phyloP scores from a whole-genome alignment of 2,329 filamentous ascomycete species.

The Pseudogymnoascus sp. region DNA sequence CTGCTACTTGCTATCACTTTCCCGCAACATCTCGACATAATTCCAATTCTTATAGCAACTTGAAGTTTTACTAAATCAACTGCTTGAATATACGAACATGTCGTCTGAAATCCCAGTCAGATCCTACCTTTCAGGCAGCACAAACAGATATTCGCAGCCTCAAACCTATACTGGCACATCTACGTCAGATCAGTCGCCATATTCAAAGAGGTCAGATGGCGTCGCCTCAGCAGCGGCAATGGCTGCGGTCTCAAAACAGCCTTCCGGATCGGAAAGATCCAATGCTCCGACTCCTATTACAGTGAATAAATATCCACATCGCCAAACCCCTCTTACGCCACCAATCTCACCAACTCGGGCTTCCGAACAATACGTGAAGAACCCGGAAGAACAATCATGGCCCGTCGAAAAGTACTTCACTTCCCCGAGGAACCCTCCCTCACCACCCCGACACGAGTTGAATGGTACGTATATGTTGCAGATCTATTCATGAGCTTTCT shows the following conservation, averaged over 20 bases:
- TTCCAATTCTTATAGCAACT: not conserved
- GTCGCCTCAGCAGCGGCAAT: not conserved
- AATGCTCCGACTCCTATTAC: not conserved
- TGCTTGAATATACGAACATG: conserved; percentile 5
- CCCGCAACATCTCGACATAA: conserved; percentile 1
- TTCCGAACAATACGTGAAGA: not conserved
- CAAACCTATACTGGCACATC: not conserved
- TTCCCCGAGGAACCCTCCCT: not conserved
- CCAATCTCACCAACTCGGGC: conserved; percentile 3
- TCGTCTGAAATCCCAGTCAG: conserved; percentile 7
- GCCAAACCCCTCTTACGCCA: conserved; percentile 2
- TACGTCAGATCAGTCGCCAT: not conserved
- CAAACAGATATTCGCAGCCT: not conserved
- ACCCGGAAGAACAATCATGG: not conserved
- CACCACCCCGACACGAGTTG: not conserved
- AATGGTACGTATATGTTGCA: not conserved
- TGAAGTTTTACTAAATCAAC: not conserved
- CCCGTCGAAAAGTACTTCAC: not conserved
- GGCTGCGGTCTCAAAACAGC: not conserved
- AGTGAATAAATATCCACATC: not conserved
- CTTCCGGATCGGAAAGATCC: not conserved
- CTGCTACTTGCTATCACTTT: not conserved
- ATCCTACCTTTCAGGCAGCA: not conserved
- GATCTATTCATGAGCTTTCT: not conserved
- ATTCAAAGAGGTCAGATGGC: not conserved